Conservation (phyloP, 192 early-diverging fungal genomes). For the Backusella tarrabulga region DNA sequence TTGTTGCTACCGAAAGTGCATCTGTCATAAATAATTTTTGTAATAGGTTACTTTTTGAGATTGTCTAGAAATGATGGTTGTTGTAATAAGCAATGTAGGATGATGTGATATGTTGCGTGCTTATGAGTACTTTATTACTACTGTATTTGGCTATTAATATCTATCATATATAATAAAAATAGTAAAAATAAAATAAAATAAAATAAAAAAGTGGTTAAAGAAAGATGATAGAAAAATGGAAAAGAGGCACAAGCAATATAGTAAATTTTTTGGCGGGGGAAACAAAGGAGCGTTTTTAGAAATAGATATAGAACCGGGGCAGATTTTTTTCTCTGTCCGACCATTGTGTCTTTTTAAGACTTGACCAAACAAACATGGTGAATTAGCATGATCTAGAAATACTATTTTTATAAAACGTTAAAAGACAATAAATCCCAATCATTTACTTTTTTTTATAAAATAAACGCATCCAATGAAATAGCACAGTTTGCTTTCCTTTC, state of each 20-base stretch:
- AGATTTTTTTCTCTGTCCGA: background rate
- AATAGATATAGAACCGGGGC: background rate
- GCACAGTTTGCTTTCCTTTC: background rate
- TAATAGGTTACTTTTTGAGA: background rate
- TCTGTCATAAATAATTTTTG: slow-evolving; percentile 4
- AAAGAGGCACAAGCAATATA: background rate
- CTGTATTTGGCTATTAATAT: background rate
- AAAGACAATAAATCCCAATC: background rate
- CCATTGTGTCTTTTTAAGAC: background rate
- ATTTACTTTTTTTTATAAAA: background rate
- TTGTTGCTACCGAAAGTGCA: slow-evolving; percentile 11
- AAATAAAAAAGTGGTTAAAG: background rate
- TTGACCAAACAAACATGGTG: slow-evolving; percentile 1
- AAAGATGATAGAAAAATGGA: background rate
- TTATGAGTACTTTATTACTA: background rate
- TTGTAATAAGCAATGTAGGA: background rate
- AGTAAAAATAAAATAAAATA: background rate
- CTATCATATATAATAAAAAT: background rate
- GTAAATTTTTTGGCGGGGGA: background rate
- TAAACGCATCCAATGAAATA: background rate
- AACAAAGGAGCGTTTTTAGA: background rate
- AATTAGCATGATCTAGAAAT: background rate
- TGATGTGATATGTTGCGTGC: background rate
- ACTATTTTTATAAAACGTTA: background rate
- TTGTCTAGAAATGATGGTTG: background rate